Evolutionary conservation across 495 filamentous ascomycete species (phyloP), one percentile per base, ranked within the genome.

Genomic region (Cercophora samala): DNA sequence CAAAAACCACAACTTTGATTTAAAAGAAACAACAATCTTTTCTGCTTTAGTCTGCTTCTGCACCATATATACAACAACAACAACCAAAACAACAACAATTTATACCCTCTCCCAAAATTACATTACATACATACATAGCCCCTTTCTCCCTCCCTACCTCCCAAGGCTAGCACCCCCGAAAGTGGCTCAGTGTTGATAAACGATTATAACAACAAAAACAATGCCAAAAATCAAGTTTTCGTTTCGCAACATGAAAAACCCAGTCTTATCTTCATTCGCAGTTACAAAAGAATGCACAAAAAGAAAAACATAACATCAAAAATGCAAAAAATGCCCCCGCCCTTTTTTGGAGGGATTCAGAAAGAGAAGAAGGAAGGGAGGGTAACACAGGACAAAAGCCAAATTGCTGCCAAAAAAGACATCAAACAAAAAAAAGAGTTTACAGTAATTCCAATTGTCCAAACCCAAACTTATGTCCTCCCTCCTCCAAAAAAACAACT

Each of bases 361-460:
- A n/a, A n/a, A n/a, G n/a, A n/a, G n/a, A n/a, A 69, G 29, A 24
- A 52, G 60, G 59, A 56, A 29, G 62, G 42, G 58, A 66, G 54
- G 65, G 18, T 17, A 62, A 46, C 4, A 26, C 4, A 24, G 8
- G 24, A 61, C 37, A 9, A 46, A 46, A 13, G 1, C 37, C 37
- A 46, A 46, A 46, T 17, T 46, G 15, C 8, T 46, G 37, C 26
- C 26, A 29, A 29, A n/a, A n/a, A n/a, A n/a, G n/a, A n/a, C n/a
- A n/a, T 8, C 8, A 29, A 29, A 29, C 4, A 18, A 46, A 46
- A 46, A 18, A 46, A 11, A 46, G 15, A 46, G 13, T 3, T 11
- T 2, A 46, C 9, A 46, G 37, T 46, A 9, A n/a, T 32, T 32
- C 29, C 3, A 46, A 46, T 46, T 56, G 23, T 23, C 11, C 5